phyloP scores from a whole-genome alignment of 257 asterid genomes.

The Gynochthodes officinalis region DNA sequence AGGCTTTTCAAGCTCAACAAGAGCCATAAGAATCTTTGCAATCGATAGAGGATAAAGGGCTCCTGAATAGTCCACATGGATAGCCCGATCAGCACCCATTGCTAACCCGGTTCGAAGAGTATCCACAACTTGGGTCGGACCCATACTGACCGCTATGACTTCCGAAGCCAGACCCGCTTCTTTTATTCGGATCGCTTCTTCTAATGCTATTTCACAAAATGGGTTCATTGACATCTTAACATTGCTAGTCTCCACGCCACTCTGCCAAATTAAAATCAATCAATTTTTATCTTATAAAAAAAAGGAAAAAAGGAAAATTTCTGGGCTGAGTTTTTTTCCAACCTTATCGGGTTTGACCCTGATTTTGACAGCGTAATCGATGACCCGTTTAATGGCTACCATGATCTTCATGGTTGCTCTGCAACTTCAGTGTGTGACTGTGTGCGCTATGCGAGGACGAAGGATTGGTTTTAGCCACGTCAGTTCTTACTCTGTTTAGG shows the following conservation, averaged over 20 bases:
- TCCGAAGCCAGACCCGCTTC: slow-evolving; percentile 89
- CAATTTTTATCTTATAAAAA: background rate
- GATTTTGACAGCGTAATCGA: slow-evolving; percentile 95
- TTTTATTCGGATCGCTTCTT: slow-evolving; percentile 82
- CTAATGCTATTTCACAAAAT: slow-evolving; percentile 90
- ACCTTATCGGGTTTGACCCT: slow-evolving; percentile 94
- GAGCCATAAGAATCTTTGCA: slow-evolving; percentile 85
- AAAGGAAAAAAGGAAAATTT: background rate
- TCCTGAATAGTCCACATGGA: slow-evolving; percentile 72
- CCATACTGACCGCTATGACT: slow-evolving; percentile 79
- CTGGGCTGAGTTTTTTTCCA: background rate
- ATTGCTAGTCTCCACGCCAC: slow-evolving; percentile 79
- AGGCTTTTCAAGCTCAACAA: slow-evolving; percentile 80
- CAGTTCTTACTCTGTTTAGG: background rate
- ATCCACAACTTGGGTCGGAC: slow-evolving; percentile 73
- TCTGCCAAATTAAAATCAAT: slow-evolving; percentile 34
- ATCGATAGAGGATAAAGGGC: slow-evolving; percentile 69
- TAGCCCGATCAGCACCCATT: slow-evolving; percentile 97
- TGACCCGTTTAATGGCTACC: slow-evolving; percentile 84
- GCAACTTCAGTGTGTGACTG: background rate
- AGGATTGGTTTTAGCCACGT: background rate
- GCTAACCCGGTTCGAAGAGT: slow-evolving; percentile 97
- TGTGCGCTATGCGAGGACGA: background rate
- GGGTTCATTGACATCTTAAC: slow-evolving; percentile 99
- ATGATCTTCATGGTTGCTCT: slow-evolving; percentile 66